Evolutionary conservation across 345 rosid species (phyloP).

Genomic region (Gossypium australe): DNA sequence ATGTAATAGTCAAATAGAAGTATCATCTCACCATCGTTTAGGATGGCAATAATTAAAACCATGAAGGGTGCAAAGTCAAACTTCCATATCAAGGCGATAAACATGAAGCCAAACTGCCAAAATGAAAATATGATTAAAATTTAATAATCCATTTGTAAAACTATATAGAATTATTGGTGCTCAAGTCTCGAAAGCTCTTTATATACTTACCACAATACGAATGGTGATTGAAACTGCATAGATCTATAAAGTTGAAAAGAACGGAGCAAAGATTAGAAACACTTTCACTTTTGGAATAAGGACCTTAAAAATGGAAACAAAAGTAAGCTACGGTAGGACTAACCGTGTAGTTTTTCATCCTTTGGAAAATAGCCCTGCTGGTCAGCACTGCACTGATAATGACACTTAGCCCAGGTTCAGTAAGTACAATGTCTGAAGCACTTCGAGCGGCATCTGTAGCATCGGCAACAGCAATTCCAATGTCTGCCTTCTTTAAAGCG

Average conservation of each 20-base stretch:
- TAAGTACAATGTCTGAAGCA: conserved; percentile 92
- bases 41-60: conserved; percentile 85
- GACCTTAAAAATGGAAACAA: background rate
- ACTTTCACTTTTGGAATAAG: background rate
- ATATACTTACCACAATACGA: conserved; percentile 72
- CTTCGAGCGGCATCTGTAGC: conserved; percentile 95
- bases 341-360: conserved; percentile 95
- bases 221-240: conserved; percentile 93
- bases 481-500: conserved; percentile 88
- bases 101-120: conserved; percentile 84
- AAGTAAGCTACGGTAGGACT: conserved; percentile 20
- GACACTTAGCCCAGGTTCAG: conserved; percentile 88
- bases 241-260: conserved; percentile 40
- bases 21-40: conserved; percentile 64
- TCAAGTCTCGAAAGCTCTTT: background rate
- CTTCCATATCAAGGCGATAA: conserved; percentile 80
- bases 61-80: conserved; percentile 84
- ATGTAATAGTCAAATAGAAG: conserved; percentile 1
- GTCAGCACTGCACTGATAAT: conserved; percentile 92
- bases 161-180: background rate
- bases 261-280: background rate
- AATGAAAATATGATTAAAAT: background rate
- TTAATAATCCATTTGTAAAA: background rate
- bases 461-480: conserved; percentile 90
- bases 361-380: conserved; percentile 89